These are phyloP conservation scores for Aspergillus sp. DNA, from an alignment of 2,329 filamentous ascomycete species.

Conservation along the genomic window DNA sequence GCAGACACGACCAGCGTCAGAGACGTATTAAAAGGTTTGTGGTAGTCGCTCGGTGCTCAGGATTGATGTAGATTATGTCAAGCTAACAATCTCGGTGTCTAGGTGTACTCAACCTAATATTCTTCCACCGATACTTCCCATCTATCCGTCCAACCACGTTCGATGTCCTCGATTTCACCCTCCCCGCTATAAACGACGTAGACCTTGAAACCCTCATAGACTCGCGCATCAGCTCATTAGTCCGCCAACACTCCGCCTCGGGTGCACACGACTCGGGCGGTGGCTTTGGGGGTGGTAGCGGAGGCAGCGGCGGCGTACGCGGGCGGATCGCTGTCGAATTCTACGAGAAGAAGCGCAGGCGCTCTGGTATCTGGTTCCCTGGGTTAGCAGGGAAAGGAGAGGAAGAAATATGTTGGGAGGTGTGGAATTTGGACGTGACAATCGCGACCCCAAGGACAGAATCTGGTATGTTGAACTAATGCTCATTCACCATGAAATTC, in stretches of 20 bases:
- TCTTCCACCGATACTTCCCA: constrained; percentile 98
- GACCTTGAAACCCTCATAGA: constrained; percentile 94
- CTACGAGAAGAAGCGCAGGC: constrained; percentile 86
- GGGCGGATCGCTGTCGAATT: constrained; percentile 87
- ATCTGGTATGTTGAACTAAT: constrained; percentile 60
- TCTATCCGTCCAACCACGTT: constrained; percentile 77
- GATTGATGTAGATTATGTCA: not conserved
- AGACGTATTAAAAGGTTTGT: constrained; percentile 85
- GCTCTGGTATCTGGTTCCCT: constrained; percentile 69
- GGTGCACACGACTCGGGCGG: constrained; percentile 22
- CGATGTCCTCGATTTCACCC: constrained; percentile 85
- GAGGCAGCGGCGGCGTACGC: constrained; percentile 57
- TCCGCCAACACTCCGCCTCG: constrained; percentile 65
- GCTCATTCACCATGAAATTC: not conserved
- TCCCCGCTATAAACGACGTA: constrained; percentile 85
- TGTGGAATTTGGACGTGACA: constrained; percentile 92
- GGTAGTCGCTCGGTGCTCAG: not conserved
- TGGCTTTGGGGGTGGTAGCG: constrained; percentile 18
- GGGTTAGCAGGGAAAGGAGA: constrained; percentile 62
- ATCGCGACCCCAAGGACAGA: constrained; percentile 87
- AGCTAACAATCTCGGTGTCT: not conserved
- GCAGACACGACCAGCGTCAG: constrained; percentile 86
- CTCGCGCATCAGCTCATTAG: constrained; percentile 74
- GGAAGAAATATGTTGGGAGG: constrained; percentile 96
- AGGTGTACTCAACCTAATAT: constrained; percentile 95